Evolutionary conservation across 2,329 filamentous ascomycete genomes (phyloP), one percentile per base, ranked within the genome.

Genomic region (Fusarium anguioides): DNA sequence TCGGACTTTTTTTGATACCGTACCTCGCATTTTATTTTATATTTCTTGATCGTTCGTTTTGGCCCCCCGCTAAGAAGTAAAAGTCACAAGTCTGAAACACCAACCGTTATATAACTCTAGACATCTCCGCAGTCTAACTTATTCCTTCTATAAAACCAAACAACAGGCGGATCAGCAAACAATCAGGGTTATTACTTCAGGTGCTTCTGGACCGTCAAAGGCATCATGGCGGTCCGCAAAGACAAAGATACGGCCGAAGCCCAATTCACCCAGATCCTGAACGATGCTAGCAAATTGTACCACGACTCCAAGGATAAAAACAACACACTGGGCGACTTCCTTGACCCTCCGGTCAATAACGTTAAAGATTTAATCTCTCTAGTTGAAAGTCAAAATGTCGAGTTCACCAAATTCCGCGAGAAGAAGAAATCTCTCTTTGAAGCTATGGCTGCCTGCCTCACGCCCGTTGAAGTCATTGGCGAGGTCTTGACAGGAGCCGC

Each of bases 381-480:
- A 15, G 44, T 81, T n/a, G 75, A 75, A 14, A 54, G 61, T 8
- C 75, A 80, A 37, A 81, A 81, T 68, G 70, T 74, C 4, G 64
- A 74, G 23, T 81, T 81, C 42, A 39, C 60, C 8, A 61, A 72
- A n/a, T 81, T 81, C 50, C 76, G 80, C 11, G 74, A 74, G 29
- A 79, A 73, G 51, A 70, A 75, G 1, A 75, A 77, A 24, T 65
- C 60, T 17, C 60, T 82, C 27, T 81, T 80, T 45, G 69, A 75
- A 39, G 74, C 72, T 20, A 48, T 81, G 40, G 60, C 72, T 3
- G 64, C 71, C 0, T 74, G 76, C 6, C 70, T 81, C 11, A 60
- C 66, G 12, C 80, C 81, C 2, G 67, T 83, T 15, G 79, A 83
- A 62, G 47, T 77, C 8, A 73, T 82, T 17, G 81, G 81, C 2